Evolutionary conservation across 1,284 basidiomycete species (phyloP).

Genomic region (Sparassis latifolia): DNA sequence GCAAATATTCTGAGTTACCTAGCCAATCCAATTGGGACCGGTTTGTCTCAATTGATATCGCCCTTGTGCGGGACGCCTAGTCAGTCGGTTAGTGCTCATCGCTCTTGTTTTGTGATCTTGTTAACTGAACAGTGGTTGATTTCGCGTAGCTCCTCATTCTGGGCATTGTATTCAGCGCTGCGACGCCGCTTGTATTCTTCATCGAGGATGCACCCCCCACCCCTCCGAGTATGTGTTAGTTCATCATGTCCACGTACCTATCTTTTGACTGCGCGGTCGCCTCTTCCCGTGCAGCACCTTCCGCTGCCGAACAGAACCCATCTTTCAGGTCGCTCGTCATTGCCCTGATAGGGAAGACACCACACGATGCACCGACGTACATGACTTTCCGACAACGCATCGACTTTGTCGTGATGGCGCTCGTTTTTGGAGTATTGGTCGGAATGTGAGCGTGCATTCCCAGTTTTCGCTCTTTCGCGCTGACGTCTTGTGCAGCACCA

Average conservation of each 20-base stretch:
- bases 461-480: not conserved
- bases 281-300: constrained; percentile 43
- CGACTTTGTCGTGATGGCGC: constrained; percentile 56
- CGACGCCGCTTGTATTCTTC: constrained; percentile 48
- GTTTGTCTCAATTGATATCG: constrained; percentile 62
- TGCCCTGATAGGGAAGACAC: constrained; percentile 45
- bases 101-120: constrained; percentile 20
- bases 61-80: constrained; percentile 48
- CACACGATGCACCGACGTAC: constrained; percentile 31
- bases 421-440: constrained; percentile 59
- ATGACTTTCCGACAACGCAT: constrained; percentile 62
- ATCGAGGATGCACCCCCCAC: constrained; percentile 56
- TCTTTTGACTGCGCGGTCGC: not conserved
- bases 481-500: constrained; percentile 23
- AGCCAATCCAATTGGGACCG: constrained; percentile 28
- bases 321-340: constrained; percentile 47
- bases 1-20: no score
- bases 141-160: constrained; percentile 53
- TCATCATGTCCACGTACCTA: not conserved
- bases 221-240: constrained; percentile 56
- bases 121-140: constrained; percentile 13
- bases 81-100: constrained; percentile 34
- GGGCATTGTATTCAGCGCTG: constrained; percentile 58
- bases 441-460: constrained; percentile 44
- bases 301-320: constrained; percentile 54